Conservation (phyloP, 495 filamentous ascomycete genomes). For the Sabuloglossum arenarium region DNA sequence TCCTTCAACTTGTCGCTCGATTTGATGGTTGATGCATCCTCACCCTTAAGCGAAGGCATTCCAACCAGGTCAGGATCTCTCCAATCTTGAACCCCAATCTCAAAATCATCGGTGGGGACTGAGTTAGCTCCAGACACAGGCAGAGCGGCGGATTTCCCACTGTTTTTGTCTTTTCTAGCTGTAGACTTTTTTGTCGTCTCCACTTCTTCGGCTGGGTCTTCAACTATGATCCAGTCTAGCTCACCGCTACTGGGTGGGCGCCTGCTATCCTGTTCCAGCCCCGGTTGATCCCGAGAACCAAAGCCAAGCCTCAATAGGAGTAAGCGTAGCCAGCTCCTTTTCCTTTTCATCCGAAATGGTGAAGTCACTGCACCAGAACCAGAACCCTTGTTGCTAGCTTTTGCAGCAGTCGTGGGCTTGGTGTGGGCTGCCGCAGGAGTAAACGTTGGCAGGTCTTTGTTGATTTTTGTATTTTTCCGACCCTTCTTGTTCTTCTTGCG, state of each 20-base stretch:
- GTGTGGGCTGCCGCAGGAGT: neutral
- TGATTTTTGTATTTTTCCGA: slow-evolving; percentile 19
- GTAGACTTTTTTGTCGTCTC: slow-evolving; percentile 18
- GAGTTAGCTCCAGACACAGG: slow-evolving; percentile 11
- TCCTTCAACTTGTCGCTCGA: neutral
- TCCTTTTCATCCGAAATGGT: slow-evolving; percentile 3
- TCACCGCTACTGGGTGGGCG: slow-evolving; percentile 69
- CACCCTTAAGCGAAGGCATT: slow-evolving; percentile 14
- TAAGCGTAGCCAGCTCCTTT: slow-evolving; percentile 32
- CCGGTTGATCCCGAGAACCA: slow-evolving; percentile 16
- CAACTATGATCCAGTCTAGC: slow-evolving; percentile 52
- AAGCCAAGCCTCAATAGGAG: slow-evolving; percentile 33
- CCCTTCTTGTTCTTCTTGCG: slow-evolving; percentile 21
- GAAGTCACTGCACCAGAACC: neutral
- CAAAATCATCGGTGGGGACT: slow-evolving; percentile 43
- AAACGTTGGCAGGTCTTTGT: slow-evolving; percentile 13
- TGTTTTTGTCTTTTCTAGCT: neutral
- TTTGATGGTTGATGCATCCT: slow-evolving; percentile 2
- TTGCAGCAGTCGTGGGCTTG: slow-evolving; percentile 2
- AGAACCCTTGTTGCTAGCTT: neutral
- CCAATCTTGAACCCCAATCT: slow-evolving; percentile 90
- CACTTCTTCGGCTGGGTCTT: slow-evolving; percentile 30
- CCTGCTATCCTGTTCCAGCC: slow-evolving; percentile 29
- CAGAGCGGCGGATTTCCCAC: slow-evolving; percentile 16
- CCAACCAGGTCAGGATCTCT: slow-evolving; percentile 60